phyloP scores from a whole-genome alignment of 2,329 filamentous ascomycete species.

The Fusarium sulawesiense region DNA sequence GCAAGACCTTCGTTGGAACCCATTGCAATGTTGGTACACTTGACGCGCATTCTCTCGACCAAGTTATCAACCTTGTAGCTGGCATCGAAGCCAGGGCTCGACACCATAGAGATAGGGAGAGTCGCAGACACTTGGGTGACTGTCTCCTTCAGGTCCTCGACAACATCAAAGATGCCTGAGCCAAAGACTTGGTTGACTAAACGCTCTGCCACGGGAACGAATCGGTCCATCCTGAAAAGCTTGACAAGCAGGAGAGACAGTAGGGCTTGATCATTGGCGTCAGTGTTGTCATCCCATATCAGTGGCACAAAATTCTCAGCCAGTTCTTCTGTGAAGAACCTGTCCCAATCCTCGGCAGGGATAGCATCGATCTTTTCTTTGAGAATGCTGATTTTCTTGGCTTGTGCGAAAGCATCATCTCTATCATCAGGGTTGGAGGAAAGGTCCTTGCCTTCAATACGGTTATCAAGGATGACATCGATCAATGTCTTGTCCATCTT shows the following conservation, averaged over 20 bases:
- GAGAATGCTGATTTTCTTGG: constrained; percentile 76
- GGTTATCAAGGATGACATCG: constrained; percentile 84
- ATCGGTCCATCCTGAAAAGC: constrained; percentile 93
- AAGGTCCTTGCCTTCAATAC: constrained; percentile 80
- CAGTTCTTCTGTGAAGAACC: constrained; percentile 85
- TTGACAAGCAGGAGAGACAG: constrained; percentile 91
- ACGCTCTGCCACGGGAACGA: constrained; percentile 91
- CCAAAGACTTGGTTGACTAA: constrained; percentile 91
- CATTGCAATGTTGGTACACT: constrained; percentile 98
- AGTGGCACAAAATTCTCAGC: constrained; percentile 86
- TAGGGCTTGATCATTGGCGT: constrained; percentile 79
- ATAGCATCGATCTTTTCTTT: constrained; percentile 76
- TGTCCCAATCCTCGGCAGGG: constrained; percentile 75
- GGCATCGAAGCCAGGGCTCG: constrained; percentile 95
- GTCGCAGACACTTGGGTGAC: constrained; percentile 85
- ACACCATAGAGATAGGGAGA: constrained; percentile 90
- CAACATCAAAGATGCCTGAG: constrained; percentile 80
- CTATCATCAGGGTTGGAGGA: constrained; percentile 74
- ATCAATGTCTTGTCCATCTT: constrained; percentile 92
- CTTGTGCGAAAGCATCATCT: constrained; percentile 75
- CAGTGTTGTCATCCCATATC: constrained; percentile 73
- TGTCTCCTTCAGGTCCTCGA: constrained; percentile 86
- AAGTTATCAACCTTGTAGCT: constrained; percentile 98
- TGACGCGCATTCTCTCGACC: constrained; percentile 83
- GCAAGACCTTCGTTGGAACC: constrained; percentile 94